A percentile compares a stretch with the other conserved stretches of the same genome.
Conservation (phyloP, 1,139 yeast genomes). For the Blastobotrys aristatus region DNA sequence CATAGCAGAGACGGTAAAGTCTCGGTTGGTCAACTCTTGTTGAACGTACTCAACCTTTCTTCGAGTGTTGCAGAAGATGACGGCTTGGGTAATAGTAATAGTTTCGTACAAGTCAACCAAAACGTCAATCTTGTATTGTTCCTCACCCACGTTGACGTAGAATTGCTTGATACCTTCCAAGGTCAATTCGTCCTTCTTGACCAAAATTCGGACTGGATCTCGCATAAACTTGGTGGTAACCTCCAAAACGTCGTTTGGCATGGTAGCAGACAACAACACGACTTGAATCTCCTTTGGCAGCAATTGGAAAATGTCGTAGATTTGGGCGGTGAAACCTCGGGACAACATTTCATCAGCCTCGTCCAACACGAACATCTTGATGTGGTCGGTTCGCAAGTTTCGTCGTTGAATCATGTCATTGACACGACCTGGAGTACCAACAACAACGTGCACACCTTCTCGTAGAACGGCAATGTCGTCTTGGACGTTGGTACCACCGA, state of each 20-base stretch:
- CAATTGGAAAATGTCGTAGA: constrained; percentile 77
- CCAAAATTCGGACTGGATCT: constrained; percentile 86
- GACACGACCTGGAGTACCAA: constrained; percentile 97
- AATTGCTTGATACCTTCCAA: constrained; percentile 88
- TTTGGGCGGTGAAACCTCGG: constrained; percentile 89
- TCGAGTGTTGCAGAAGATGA: constrained; percentile 90
- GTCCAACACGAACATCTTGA: constrained; percentile 81
- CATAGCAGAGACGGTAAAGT: constrained; percentile 89
- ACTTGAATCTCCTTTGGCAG: constrained; percentile 83
- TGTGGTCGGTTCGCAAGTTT: constrained; percentile 56
- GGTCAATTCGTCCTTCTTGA: constrained; percentile 83
- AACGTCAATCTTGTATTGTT: constrained; percentile 94
- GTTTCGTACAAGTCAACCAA: constrained; percentile 90
- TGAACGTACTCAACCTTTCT: constrained; percentile 89
- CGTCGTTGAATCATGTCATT: constrained; percentile 82
- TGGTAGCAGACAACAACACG: constrained; percentile 90
- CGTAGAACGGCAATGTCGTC: constrained; percentile 69
- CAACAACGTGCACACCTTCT: constrained; percentile 83
- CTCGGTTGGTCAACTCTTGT: constrained; percentile 68
- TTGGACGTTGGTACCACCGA: constrained; percentile 85
- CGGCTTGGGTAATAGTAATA: constrained; percentile 92
- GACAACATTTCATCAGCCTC: constrained; percentile 93
- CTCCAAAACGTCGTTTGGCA: constrained; percentile 78
- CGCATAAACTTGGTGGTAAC: constrained; percentile 84
- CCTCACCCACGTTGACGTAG: constrained; percentile 80